Evolutionary conservation across 192 early-diverging fungal genomes (phyloP), one percentile per base, ranked within the genome.

Genomic region (Backusella circina): DNA sequence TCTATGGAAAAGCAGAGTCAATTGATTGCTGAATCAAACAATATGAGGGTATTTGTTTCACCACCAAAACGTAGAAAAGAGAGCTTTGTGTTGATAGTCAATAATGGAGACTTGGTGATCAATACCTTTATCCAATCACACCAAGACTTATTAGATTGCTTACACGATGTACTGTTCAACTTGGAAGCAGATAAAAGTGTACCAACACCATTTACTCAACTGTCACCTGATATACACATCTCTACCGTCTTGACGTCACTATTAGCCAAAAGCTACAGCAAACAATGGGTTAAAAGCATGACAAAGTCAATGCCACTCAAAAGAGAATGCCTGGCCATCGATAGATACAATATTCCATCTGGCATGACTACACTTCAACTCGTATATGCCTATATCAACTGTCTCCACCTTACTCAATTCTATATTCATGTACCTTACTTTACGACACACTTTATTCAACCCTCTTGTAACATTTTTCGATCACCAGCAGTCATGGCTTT

Each of bases 381-480:
- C 1, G 15, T 66, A 5, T 15, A 32, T 39, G 36, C 35, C 5
- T 74, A 66, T 44, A 44, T 51, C 1, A 5, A 32, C 9, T 74
- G 73, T 21, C 28, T 37, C 2, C 73, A 74, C 26, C 39, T 74
- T 3, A 32, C 26, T 10, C 61, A 65, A 6, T 13, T 74, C 21
- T 28, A 15, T 35, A 41, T 74, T 5, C 73, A 74, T 66, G 30
- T 74, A 12, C 73, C 73, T 1, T 57, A 64, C 16, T 74, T 74
- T 18, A 38, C 67, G 8, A 33, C 16, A n/a, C 18, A 36, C 1
- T 67, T 67, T 37, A 37, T 36, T 8, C 7, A n/a, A 9, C 32
- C 31, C 5, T 41, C 39, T 41, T 13, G 10, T 3, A 12, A 41
- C 39, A 41, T 41, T 3, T 3, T 41, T 12, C 12, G 12, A 12